Percentiles rank a stretch among this genome's conserved stretches.
These are phyloP conservation scores for Collariella sp. DNA, from an alignment of 495 filamentous ascomycete species.

Conservation along the genomic window DNA sequence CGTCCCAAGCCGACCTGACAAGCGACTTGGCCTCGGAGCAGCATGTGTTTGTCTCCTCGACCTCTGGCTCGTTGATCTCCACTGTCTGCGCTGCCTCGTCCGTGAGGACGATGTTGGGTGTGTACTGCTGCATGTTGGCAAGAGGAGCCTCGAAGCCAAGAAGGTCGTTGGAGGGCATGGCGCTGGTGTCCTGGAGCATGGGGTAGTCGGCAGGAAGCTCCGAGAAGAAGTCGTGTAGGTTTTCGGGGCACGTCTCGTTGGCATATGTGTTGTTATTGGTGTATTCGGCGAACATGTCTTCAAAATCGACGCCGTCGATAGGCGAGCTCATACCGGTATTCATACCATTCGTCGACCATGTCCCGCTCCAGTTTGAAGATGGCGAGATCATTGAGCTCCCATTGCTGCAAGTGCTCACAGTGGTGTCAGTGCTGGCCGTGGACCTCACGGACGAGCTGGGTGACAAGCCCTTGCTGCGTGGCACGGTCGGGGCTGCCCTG, in stretches of 20 bases:
- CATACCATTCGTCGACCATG: slow-evolving; percentile 26
- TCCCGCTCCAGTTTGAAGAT: slow-evolving; percentile 28
- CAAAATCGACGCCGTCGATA: slow-evolving; percentile 17
- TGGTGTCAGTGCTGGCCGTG: slow-evolving; percentile 29
- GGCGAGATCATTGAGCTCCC: slow-evolving; percentile 31
- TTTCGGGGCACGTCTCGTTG: slow-evolving; percentile 11
- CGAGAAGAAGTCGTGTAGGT: slow-evolving; percentile 22
- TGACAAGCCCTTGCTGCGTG: slow-evolving; percentile 28
- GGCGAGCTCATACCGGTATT: slow-evolving; percentile 29
- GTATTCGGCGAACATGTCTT: slow-evolving; percentile 19
- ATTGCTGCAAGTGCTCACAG: slow-evolving; percentile 24
- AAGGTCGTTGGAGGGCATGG: slow-evolving; percentile 21
- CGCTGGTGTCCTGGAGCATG: slow-evolving; percentile 5
- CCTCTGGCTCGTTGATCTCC: slow-evolving; percentile 9
- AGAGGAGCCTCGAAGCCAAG: slow-evolving; percentile 22
- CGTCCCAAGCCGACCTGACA: slow-evolving; percentile 34
- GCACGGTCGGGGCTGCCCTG: slow-evolving; percentile 6
- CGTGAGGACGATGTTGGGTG: slow-evolving; percentile 27
- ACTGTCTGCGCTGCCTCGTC: slow-evolving; percentile 12
- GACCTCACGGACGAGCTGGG: slow-evolving; percentile 36
- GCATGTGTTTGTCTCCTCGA: slow-evolving; percentile 14
- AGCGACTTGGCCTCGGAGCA: slow-evolving; percentile 34
- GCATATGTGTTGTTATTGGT: slow-evolving; percentile 7
- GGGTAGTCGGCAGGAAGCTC: slow-evolving; percentile 32
- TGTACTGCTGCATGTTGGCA: slow-evolving; percentile 21